Evolutionary conservation across 2,329 filamentous ascomycete species (phyloP).

Genomic region (Penicillium sp.): DNA sequence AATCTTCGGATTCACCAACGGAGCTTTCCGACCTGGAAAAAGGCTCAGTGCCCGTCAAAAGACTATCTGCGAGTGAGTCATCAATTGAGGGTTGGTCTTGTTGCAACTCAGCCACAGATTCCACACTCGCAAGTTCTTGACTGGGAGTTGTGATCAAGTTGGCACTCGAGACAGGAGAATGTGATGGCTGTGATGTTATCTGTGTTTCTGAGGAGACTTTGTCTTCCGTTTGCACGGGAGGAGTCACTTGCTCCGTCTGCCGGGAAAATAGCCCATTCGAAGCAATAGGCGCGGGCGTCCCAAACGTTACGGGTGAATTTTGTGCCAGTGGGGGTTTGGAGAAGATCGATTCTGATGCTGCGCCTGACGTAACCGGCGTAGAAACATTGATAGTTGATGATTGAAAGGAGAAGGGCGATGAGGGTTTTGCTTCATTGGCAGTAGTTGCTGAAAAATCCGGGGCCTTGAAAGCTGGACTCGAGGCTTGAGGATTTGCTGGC

Average conservation of each 20-base stretch:
- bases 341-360: neutral
- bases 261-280: neutral
- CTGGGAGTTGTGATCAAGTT: neutral
- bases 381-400: neutral
- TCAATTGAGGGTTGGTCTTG: neutral
- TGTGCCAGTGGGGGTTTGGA: neutral
- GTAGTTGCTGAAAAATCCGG: neutral
- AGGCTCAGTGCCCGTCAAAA: neutral
- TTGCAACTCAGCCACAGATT: neutral
- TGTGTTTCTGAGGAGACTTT: neutral
- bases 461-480: neutral
- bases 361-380: neutral
- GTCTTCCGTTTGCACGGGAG: neutral
- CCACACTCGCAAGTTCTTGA: neutral
- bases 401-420: neutral
- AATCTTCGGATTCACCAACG: slow-evolving; percentile 2
- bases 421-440: neutral
- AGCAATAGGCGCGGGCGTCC: neutral
- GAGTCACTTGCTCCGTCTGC: neutral
- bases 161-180: neutral
- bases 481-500: neutral
- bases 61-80: neutral
- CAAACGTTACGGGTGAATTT: neutral
- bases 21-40: slow-evolving; percentile 1
- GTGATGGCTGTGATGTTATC: neutral